Base-by-base conservation (phyloP, 768 basidiomycete genomes). In the Rhodotorula paludigena region DNA sequence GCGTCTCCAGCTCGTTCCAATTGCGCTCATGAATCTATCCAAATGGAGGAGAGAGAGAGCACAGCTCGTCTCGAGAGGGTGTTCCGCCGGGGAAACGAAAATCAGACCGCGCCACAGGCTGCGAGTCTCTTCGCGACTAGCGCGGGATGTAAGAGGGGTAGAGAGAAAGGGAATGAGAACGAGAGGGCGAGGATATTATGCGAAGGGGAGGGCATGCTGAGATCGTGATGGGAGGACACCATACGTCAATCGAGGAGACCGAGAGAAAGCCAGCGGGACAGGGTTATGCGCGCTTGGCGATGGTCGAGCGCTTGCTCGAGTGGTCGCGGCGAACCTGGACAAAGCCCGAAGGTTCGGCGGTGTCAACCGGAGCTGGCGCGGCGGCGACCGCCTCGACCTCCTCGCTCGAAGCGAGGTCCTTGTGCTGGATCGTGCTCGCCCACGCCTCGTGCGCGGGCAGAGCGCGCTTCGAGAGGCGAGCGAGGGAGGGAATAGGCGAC, bases 101-200 rank as follows among this genome's bases (percentile, higher is more conserved):
- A 0, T 11, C 44, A 61, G 60, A 68, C 56, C 66, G 60, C 57
- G 60, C 66, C 56, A 38, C 49, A 62, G 60, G 66, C 66, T 58
- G 58, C 67, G 33, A 51, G 67, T 68, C 67, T 68, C 53, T 63
- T 68, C 67, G 67, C 62, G 67, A 18, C 67, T 64, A 63, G 62
- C 67, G 67, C 67, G 67, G 62, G 49, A 49, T 15, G 35, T 28
- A 23, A 23, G 36, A 23, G 6, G 20, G 11, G 45, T n/a, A 30
- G 11, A 30, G 25, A 41, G 54, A 33, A 53, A 25, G 56, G 42
- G 12, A 2, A 25, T 53, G 5, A 53, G 32, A 49, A 41, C 55
- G 45, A 10, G 3, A 49, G 32, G 33, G 47, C n/a, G 39, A 32
- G 11, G 59, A 23, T 35, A 28, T 30, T 42, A 45, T 30, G 49